Evolutionary conservation across 495 filamentous ascomycete genomes (phyloP).

Genomic region (Xylaria longipes): DNA sequence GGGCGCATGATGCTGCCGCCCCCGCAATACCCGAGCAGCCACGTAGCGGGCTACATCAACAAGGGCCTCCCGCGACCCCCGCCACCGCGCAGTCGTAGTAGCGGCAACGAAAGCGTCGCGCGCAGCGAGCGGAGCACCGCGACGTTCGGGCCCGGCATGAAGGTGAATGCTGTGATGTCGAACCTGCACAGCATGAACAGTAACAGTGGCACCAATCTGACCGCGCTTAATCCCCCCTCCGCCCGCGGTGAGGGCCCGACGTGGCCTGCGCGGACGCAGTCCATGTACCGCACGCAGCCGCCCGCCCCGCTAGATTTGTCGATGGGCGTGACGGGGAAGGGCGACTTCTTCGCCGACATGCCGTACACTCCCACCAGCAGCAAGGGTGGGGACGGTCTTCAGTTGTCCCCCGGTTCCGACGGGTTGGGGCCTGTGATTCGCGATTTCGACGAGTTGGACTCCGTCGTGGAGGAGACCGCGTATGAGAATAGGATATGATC

Average conservation of each 20-base stretch:
- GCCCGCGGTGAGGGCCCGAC: background rate
- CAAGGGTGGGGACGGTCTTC: conserved; percentile 19
- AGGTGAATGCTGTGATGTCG: background rate
- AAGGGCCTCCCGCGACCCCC: conserved; percentile 16
- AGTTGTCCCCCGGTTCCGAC: conserved; percentile 33
- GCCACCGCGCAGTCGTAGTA: conserved; percentile 2
- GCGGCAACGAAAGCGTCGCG: conserved; percentile 12
- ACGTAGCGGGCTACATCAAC: background rate
- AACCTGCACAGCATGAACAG: background rate
- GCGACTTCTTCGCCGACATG: conserved; percentile 16
- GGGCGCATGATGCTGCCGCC: conserved; percentile 31
- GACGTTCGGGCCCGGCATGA: background rate
- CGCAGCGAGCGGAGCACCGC: background rate
- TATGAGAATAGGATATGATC: conserved; percentile 22
- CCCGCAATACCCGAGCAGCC: background rate
- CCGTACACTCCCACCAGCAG: conserved; percentile 28
- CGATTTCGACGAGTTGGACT: conserved; percentile 54
- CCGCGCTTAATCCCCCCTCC: background rate
- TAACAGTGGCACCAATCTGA: background rate
- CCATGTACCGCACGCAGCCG: conserved; percentile 25
- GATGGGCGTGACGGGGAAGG: conserved; percentile 21
- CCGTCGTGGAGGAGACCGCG: conserved; percentile 32
- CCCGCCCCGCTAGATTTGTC: conserved; percentile 33
- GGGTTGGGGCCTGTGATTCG: conserved; percentile 47
- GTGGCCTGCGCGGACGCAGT: conserved; percentile 25